Evolutionary conservation across 2,329 filamentous ascomycete species (phyloP).

Genomic region (Fusarium sp.): DNA sequence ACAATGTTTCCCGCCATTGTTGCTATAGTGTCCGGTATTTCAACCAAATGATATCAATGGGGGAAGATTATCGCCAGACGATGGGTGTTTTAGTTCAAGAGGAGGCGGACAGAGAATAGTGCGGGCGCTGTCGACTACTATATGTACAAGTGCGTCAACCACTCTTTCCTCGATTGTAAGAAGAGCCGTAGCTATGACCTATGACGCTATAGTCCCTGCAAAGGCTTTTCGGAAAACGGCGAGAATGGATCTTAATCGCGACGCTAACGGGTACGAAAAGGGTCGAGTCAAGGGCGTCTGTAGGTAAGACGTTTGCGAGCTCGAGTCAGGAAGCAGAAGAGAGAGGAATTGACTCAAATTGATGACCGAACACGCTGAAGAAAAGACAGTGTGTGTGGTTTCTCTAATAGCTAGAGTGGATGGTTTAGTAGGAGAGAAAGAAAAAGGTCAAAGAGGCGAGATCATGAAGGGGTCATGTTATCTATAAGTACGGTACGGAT

Average conservation of each 20-base stretch:
- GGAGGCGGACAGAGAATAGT: not conserved
- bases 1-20: constrained; percentile 63
- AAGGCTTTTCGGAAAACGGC: constrained; percentile 13
- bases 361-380: constrained; percentile 2
- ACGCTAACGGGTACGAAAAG: constrained; percentile 32
- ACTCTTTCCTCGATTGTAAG: constrained; percentile 11
- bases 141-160: constrained; percentile 4
- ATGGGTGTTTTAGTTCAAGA: not conserved
- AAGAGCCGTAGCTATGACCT: constrained; percentile 44
- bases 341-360: constrained; percentile 17
- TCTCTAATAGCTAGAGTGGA: not conserved
- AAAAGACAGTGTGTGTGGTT: not conserved
- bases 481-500: constrained; percentile 25
- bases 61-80: not conserved
- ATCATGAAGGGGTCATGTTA: constrained; percentile 34
- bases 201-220: constrained; percentile 43
- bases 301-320: constrained; percentile 1
- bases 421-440: not conserved
- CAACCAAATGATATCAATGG: not conserved
- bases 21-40: constrained; percentile 1
- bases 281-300: constrained; percentile 25
- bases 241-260: constrained; percentile 19
- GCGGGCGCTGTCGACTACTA: constrained; percentile 19
- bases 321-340: constrained; percentile 8
- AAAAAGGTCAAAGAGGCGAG: not conserved